Evolutionary conservation across 1,284 basidiomycete species (phyloP).

Genomic region (Anthracocystis setariae): DNA sequence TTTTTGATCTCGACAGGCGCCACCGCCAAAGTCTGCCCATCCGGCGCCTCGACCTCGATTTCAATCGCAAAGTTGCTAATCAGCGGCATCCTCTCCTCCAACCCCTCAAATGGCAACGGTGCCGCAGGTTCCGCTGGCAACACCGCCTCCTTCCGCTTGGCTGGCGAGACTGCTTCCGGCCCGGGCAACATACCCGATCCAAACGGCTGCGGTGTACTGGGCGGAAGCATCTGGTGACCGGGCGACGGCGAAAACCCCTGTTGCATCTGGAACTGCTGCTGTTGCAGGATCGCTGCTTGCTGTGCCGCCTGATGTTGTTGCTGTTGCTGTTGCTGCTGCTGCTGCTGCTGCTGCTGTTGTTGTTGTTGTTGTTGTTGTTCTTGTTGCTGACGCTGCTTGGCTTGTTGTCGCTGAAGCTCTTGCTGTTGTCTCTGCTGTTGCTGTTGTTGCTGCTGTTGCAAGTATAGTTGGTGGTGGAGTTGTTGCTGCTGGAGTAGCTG

Average conservation of each 20-base stretch:
- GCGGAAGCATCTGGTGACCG: slow-evolving; percentile 23
- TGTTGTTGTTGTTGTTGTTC: slow-evolving; percentile 20
- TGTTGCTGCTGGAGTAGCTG: slow-evolving; percentile 41
- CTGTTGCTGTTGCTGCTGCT: slow-evolving; percentile 23
- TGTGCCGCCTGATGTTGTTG: slow-evolving; percentile 7
- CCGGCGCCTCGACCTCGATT: slow-evolving; percentile 33
- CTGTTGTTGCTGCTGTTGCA: slow-evolving; percentile 31
- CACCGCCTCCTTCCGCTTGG: slow-evolving; percentile 23
- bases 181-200: slow-evolving; percentile 8
- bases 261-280: slow-evolving; percentile 7
- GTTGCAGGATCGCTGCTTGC: slow-evolving; percentile 1
- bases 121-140: slow-evolving; percentile 15
- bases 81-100: slow-evolving; percentile 30
- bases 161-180: too few relatives aligned
- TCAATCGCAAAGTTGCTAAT: slow-evolving; percentile 34
- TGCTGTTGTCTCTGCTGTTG: slow-evolving; percentile 11
- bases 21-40: slow-evolving; percentile 19
- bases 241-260: slow-evolving; percentile 16
- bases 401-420: slow-evolving; percentile 13
- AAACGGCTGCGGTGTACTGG: slow-evolving; percentile 19
- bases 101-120: slow-evolving; percentile 21
- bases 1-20: slow-evolving; percentile 34
- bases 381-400: slow-evolving; percentile 10
- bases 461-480: slow-evolving; percentile 16
- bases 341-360: slow-evolving; percentile 26